Evolutionary conservation across 192 early-diverging fungal species (phyloP).

Genomic region (Funneliformis mosseae): DNA sequence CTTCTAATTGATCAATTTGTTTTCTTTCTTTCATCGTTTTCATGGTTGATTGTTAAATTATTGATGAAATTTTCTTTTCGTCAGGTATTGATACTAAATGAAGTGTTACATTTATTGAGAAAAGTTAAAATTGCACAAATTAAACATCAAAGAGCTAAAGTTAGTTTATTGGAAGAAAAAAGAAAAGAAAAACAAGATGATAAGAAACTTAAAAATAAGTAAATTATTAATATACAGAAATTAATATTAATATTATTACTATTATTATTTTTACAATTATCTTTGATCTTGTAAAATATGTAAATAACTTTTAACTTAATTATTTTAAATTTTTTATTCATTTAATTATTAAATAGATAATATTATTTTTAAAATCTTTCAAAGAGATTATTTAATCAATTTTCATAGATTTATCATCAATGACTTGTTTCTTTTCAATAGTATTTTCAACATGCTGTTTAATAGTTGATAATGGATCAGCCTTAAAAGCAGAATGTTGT

Average conservation of each 20-base stretch:
- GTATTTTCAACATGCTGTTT: constrained; percentile 76
- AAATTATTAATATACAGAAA: no score
- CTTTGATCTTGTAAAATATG: no score
- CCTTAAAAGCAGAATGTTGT: constrained; percentile 70
- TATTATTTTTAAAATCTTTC: no score
- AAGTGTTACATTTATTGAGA: background rate
- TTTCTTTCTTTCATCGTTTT: no score
- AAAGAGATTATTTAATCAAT: background rate
- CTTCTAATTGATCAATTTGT: background rate
- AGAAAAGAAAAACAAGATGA: no score
- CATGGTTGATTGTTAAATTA: background rate
- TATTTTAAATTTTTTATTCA: no score
- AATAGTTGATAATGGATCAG: constrained; percentile 71
- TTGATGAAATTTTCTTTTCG: background rate
- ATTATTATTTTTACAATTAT: no score
- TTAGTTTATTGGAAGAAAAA: background rate
- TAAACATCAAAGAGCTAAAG: background rate
- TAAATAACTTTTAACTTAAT: no score
- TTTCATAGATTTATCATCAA: background rate
- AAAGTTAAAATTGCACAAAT: background rate
- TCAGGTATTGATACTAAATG: background rate
- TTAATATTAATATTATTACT: no score
- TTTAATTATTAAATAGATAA: no score
- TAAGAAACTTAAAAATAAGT: no score
- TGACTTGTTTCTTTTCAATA: constrained; percentile 36